phyloP scores from a whole-genome alignment of 352 stramenopile genomes.

The Globisporangium iwayamae region DNA sequence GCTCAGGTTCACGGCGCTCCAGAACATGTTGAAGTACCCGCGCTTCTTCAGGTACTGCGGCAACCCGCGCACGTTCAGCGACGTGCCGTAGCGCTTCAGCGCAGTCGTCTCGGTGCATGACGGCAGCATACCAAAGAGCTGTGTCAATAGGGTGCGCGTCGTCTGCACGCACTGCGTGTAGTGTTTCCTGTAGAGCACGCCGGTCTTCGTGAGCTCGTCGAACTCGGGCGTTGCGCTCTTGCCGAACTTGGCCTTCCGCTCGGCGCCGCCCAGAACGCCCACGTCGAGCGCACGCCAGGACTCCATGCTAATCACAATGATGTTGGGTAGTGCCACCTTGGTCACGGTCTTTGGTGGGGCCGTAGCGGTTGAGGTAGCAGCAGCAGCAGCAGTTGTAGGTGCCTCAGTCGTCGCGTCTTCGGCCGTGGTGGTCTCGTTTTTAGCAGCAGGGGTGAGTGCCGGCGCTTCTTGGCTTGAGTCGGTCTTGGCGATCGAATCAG shows the following conservation, averaged over 20 bases:
- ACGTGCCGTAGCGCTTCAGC: constrained; percentile 54
- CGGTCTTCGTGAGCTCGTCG: constrained; percentile 46
- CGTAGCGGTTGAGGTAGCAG: not conserved
- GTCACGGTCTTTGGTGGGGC: constrained; percentile 1
- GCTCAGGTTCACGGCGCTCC: constrained; percentile 54
- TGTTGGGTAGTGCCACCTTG: constrained; percentile 37
- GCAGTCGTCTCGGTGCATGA: constrained; percentile 66
- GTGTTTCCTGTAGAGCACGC: constrained; percentile 63
- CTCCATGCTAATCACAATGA: constrained; percentile 76
- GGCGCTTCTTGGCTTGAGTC: not conserved
- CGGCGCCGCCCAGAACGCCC: constrained; percentile 50
- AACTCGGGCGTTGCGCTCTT: constrained; percentile 60
- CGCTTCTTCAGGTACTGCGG: constrained; percentile 66
- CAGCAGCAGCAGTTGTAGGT: not conserved
- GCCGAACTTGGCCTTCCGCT: constrained; percentile 34
- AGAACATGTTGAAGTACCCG: constrained; percentile 73
- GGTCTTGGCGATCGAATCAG: constrained; percentile 5
- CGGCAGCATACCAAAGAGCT: constrained; percentile 68
- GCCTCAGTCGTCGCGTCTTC: not conserved
- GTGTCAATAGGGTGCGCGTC: constrained; percentile 60
- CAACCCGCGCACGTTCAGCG: constrained; percentile 44
- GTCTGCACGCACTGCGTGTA: constrained; percentile 71
- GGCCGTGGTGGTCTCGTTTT: not conserved
- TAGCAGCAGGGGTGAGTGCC: not conserved
- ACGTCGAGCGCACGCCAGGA: constrained; percentile 67